These are phyloP conservation scores for Aspergillus taichungensis DNA, from an alignment of 495 filamentous ascomycete species.

Conservation along the genomic window DNA sequence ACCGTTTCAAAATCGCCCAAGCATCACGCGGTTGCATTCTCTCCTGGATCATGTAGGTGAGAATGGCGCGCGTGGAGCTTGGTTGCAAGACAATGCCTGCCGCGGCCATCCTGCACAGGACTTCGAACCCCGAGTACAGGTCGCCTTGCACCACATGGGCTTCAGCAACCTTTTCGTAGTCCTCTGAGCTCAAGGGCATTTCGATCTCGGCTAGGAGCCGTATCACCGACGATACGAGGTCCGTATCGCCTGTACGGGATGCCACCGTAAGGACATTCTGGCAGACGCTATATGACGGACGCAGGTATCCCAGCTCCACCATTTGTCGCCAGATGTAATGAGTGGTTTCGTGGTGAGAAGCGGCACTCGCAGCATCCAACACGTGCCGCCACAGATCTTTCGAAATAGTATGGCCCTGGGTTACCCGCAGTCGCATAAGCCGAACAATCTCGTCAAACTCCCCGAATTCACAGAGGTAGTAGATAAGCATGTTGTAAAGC, in stretches of 20 bases:
- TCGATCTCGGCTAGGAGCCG: conserved; percentile 37
- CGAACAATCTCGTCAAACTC: conserved; percentile 69
- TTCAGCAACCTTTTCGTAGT: conserved; percentile 71
- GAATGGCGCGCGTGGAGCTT: conserved; percentile 51
- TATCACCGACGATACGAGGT: conserved; percentile 39
- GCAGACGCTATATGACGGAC: conserved; percentile 56
- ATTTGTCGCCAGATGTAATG: conserved; percentile 54
- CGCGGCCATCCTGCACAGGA: conserved; percentile 60
- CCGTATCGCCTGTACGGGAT: conserved; percentile 52
- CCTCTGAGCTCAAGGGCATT: conserved; percentile 45
- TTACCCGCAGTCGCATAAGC: conserved; percentile 48
- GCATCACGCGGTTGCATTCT: conserved; percentile 29
- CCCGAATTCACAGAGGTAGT: conserved; percentile 54
- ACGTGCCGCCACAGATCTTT: conserved; percentile 56
- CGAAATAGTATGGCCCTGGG: conserved; percentile 38
- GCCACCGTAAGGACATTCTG: conserved; percentile 61
- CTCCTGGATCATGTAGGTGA: conserved; percentile 27
- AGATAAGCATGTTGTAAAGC: conserved; percentile 68
- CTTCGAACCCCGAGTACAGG: conserved; percentile 45
- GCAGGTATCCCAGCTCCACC: conserved; percentile 49
- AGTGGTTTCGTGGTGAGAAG: conserved; percentile 44
- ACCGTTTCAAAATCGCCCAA: conserved; percentile 44
- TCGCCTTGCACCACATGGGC: conserved; percentile 52
- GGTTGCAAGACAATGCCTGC: conserved; percentile 43
- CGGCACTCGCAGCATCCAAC: conserved; percentile 55